Percentiles rank a stretch among this genome's conserved stretches.
Evolutionary conservation across 345 rosid genomes (phyloP).

Genomic region (Rhizophora mangle): DNA sequence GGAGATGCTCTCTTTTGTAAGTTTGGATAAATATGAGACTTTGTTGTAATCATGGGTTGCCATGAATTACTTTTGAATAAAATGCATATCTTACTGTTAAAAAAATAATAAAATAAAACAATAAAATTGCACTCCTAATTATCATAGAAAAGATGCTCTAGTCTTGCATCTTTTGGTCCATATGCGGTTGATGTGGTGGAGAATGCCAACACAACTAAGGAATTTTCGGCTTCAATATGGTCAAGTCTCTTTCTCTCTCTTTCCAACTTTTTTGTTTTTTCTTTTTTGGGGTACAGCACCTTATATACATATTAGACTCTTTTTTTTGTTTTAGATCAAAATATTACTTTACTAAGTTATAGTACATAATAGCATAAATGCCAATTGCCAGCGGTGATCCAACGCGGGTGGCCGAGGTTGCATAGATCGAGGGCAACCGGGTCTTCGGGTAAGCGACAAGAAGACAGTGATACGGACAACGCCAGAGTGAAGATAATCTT

Average conservation of each 20-base stretch:
- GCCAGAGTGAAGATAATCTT: conserved; percentile 11
- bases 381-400: no score
- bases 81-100: neutral
- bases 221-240: neutral
- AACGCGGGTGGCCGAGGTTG: conserved; percentile 6
- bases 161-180: neutral
- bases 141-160: neutral
- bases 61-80: neutral
- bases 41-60: no score
- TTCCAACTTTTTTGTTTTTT: neutral
- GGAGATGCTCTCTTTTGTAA: no score
- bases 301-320: neutral
- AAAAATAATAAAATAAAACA: neutral
- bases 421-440: neutral
- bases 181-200: neutral
- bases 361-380: neutral
- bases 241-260: neutral
- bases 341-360: no score
- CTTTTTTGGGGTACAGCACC: neutral
- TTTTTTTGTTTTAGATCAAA: no score
- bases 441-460: conserved; percentile 4
- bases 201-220: neutral
- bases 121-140: neutral
- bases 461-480: neutral
- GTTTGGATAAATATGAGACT: no score